Conservation (phyloP, 1,139 yeast species). For the Taphrina betulina region DNA sequence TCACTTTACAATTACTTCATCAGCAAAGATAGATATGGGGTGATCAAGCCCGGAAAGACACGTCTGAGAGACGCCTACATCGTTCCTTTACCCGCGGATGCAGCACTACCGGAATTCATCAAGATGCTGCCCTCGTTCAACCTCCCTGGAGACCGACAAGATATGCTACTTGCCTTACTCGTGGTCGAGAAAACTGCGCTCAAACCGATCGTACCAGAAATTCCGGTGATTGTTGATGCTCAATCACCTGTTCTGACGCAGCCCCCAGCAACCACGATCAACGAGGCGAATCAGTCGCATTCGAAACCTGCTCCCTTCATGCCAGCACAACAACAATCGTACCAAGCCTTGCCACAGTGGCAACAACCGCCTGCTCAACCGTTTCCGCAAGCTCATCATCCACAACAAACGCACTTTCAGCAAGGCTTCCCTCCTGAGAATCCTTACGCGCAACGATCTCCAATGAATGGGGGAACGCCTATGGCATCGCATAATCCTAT, state of each 20-base stretch:
- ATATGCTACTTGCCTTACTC: slow-evolving; percentile 51
- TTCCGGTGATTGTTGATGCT: neutral
- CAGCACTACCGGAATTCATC: slow-evolving; percentile 42
- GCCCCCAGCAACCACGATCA: neutral
- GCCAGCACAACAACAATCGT: neutral
- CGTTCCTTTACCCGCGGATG: slow-evolving; percentile 48
- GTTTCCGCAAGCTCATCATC: neutral
- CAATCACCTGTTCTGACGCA: neutral
- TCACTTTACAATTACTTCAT: slow-evolving; percentile 57
- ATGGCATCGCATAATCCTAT: neutral
- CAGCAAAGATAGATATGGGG: slow-evolving; percentile 59
- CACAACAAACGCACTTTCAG: neutral
- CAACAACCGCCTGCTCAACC: slow-evolving; percentile 2
- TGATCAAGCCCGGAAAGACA: slow-evolving; percentile 49
- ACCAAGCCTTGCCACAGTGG: neutral
- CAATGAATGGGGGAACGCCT: neutral
- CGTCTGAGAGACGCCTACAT: slow-evolving; percentile 65
- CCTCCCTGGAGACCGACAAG: slow-evolving; percentile 36
- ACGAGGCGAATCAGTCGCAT: neutral
- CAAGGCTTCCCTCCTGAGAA: slow-evolving; percentile 1
- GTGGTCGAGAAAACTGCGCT: slow-evolving; percentile 46
- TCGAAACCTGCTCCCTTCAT: neutral
- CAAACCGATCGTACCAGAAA: neutral
- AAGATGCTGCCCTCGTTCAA: slow-evolving; percentile 34
- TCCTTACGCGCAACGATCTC: slow-evolving; percentile 15